Evolutionary conservation across 176 grass and related monocot genomes (phyloP), one percentile per base, ranked within the genome.

Genomic region (Carex littledalei): DNA sequence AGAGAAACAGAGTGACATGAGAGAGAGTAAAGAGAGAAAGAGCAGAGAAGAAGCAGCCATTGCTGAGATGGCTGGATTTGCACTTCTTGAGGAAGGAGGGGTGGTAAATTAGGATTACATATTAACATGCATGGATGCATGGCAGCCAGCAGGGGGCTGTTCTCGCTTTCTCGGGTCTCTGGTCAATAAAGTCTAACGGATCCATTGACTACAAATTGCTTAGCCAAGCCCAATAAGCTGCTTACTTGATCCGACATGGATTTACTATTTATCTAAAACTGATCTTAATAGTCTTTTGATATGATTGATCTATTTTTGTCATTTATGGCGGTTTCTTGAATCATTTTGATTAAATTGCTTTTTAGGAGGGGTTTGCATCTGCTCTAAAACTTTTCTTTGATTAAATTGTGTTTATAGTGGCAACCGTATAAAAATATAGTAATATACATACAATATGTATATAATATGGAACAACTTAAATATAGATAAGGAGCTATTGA

Each of bases 41-140:
- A 85, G 35, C 13, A 91, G 45, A 55, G 39, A 21, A 8, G 82
- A 82, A 12, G 13, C 8, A 0, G 86, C 88, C 89, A 90, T 92
- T 59, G n/a, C 39, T 64, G 55, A 24, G 26, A 80, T 63, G 47
- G n/a, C 41, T 74, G 65, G 37, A 67, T 78, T 13, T 26, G 50
- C 50, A 31, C 11, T 20, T 47, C 53, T 63, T 78, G 66, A 11
- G 61, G 31, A 88, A 29, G 11, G 14, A 16, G 17, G 53, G 13
- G 67, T 49, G 61, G 67, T 85, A 57, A 1, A 29, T 29, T 29
- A 29, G 29, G 29, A 2, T 29, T 1, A 0, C 26, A 26, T 26
- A 26, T 26, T 26, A 26, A 29, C 29, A 29, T 29, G 26, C 26
- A 29, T 29, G 54, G 37, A 39, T 82, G 37, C 53, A 22, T 63